These are phyloP conservation scores for Fistulifera pelliculosa DNA, from an alignment of 108 stramenopile genomes.

Conservation along the genomic window DNA sequence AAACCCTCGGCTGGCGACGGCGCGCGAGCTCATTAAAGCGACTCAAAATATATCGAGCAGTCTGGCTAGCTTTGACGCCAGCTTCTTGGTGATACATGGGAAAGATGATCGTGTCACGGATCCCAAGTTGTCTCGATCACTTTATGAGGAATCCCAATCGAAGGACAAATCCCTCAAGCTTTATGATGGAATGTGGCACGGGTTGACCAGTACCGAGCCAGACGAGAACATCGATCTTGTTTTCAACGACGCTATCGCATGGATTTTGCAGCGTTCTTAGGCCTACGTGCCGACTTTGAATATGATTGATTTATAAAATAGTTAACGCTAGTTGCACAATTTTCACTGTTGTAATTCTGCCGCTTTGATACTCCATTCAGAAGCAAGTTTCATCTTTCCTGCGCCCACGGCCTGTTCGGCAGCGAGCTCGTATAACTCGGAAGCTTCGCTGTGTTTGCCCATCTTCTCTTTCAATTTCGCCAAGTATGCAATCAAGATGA, in stretches of 20 bases:
- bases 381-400: conserved; percentile 65
- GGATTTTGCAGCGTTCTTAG: conserved; percentile 29
- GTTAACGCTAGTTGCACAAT: too few relatives aligned
- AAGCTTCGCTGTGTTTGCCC: conserved; percentile 30
- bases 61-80: conserved; percentile 38
- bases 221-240: conserved; percentile 35
- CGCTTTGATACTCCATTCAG: conserved; percentile 62
- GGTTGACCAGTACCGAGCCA: conserved; percentile 29
- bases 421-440: conserved; percentile 42
- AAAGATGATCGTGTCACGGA: conserved; percentile 48
- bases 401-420: conserved; percentile 45
- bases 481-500: conserved; percentile 58
- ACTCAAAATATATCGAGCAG: conserved; percentile 37
- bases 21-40: conserved; percentile 44
- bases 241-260: conserved; percentile 30
- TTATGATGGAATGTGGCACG: conserved; percentile 54
- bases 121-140: conserved; percentile 36
- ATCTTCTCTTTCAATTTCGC: conserved; percentile 37
- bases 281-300: too few relatives aligned
- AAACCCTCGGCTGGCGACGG: conserved; percentile 55
- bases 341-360: conserved; percentile 38
- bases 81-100: conserved; percentile 59
- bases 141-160: conserved; percentile 46
- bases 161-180: conserved; percentile 49
- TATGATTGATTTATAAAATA: too few relatives aligned